Percentiles rank a stretch among this genome's conserved stretches.
phyloP scores from a whole-genome alignment of 164 flowering plant genomes.

The Litsea cubeba region DNA sequence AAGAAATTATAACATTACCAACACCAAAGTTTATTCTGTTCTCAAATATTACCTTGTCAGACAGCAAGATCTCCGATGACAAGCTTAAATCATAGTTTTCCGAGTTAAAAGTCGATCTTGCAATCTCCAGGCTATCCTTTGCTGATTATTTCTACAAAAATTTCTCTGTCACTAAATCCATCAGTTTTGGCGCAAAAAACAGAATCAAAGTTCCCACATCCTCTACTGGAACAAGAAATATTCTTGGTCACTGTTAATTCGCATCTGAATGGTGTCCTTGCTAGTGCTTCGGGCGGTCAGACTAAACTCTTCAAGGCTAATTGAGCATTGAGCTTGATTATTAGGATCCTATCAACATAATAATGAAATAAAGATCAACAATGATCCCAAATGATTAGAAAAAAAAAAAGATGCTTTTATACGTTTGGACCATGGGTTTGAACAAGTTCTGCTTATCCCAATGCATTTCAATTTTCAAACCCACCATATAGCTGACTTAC shows the following conservation, averaged over 20 bases:
- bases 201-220: conserved; percentile 22
- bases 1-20: conserved; percentile 30
- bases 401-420: no score
- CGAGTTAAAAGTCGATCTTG: no score
- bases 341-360: conserved; percentile 16
- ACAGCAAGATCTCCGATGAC: conserved; percentile 35
- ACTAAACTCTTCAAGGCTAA: background rate
- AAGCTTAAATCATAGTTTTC: conserved; percentile 20
- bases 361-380: no score
- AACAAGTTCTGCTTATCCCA: no score
- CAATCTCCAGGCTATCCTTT: background rate
- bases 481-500: no score
- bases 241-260: no score
- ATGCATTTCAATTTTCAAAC: no score
- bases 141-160: no score
- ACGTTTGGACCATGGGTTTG: no score
- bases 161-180: conserved; percentile 21
- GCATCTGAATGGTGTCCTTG: no score
- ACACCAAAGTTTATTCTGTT: conserved; percentile 59
- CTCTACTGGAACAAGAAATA: conserved; percentile 1
- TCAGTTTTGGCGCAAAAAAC: conserved; percentile 24
- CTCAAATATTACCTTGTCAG: conserved; percentile 40
- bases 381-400: no score
- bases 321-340: background rate
- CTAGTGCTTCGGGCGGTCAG: no score